A percentile compares a stretch with the other conserved stretches of the same genome.
phyloP scores from a whole-genome alignment of 495 filamentous ascomycete genomes.

The Hypoxylon fragiforme region DNA sequence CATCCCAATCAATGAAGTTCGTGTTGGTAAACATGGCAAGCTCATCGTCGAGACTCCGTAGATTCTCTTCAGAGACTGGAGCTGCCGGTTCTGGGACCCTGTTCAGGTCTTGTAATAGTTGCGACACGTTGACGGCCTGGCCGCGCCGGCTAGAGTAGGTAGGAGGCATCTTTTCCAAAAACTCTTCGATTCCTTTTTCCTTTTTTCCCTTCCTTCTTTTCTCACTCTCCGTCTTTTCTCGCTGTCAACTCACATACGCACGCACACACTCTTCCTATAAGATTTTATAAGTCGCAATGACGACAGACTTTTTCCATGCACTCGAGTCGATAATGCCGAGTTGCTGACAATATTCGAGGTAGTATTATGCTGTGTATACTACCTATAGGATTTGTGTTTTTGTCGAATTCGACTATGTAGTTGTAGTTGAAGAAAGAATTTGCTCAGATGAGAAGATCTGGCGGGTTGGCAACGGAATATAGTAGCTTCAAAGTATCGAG shows the following conservation, averaged over 20 bases:
- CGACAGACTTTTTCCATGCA: background rate
- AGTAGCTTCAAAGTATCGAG: background rate
- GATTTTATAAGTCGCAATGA: background rate
- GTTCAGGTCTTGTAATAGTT: slow-evolving; percentile 87
- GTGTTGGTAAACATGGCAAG: slow-evolving; percentile 91
- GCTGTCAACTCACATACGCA: too few species aligned
- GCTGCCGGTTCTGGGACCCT: slow-evolving; percentile 67
- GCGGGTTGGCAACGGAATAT: background rate
- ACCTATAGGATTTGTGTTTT: too few species aligned
- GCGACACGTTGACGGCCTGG: slow-evolving; percentile 73
- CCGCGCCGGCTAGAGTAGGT: slow-evolving; percentile 67
- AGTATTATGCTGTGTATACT: too few species aligned
- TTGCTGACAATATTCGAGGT: slow-evolving; percentile 7
- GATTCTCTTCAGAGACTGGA: slow-evolving; percentile 62
- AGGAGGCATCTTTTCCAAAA: slow-evolving; percentile 24
- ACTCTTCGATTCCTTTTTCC: background rate
- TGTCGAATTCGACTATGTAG: background rate
- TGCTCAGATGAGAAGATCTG: slow-evolving; percentile 8
- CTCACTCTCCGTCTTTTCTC: background rate
- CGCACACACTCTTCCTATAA: too few species aligned
- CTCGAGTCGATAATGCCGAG: slow-evolving; percentile 5
- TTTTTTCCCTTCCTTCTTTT: background rate
- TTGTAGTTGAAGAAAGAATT: background rate
- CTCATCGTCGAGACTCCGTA: slow-evolving; percentile 64
- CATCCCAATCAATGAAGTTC: slow-evolving; percentile 90